These are phyloP conservation scores for Hypoxylon sp. DNA, from an alignment of 2,329 filamentous ascomycete species.

Conservation along the genomic window DNA sequence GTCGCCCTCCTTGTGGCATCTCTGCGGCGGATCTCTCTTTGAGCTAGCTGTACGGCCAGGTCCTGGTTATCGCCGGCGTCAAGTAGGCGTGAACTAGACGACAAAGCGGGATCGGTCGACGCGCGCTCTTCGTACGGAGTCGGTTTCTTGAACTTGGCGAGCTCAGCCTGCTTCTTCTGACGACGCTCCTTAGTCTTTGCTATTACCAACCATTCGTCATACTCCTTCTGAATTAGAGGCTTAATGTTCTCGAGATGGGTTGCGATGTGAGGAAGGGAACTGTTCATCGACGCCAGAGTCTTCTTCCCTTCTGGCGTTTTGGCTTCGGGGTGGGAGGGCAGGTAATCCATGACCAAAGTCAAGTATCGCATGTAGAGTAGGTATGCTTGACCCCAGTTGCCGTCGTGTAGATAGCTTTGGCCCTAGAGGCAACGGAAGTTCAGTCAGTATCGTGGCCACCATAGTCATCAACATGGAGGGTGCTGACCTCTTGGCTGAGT, in stretches of 20 bases:
- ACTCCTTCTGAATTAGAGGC: slow-evolving; percentile 75
- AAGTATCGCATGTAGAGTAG: slow-evolving; percentile 91
- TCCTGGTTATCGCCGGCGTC: slow-evolving; percentile 76
- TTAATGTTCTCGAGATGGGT: slow-evolving; percentile 79
- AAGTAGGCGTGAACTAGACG: slow-evolving; percentile 63
- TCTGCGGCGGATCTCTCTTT: slow-evolving; percentile 73
- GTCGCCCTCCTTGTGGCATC: slow-evolving; percentile 67
- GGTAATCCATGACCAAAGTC: slow-evolving; percentile 77
- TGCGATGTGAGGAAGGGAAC: slow-evolving; percentile 65
- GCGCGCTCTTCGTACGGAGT: slow-evolving; percentile 57
- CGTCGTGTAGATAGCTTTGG: slow-evolving; percentile 82
- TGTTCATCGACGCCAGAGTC: slow-evolving; percentile 62
- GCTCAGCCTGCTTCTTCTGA: slow-evolving; percentile 27
- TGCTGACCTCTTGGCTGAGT: slow-evolving; percentile 77
- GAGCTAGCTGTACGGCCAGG: slow-evolving; percentile 78
- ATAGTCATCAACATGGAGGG: too few species aligned
- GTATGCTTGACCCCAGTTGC: slow-evolving; percentile 87
- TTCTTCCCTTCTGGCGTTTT: slow-evolving; percentile 70
- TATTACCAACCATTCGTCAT: slow-evolving; percentile 71
- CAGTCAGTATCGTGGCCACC: slow-evolving; percentile 2
- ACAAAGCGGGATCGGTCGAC: slow-evolving; percentile 67
- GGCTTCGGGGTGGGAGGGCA: slow-evolving; percentile 79
- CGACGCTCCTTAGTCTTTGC: slow-evolving; percentile 48
- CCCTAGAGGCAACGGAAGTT: slow-evolving; percentile 62
- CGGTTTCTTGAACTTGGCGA: slow-evolving; percentile 20